Evolutionary conservation across 2,329 filamentous ascomycete species (phyloP), one percentile per base, ranked within the genome.

Genomic region (Fusarium vanettenii): DNA sequence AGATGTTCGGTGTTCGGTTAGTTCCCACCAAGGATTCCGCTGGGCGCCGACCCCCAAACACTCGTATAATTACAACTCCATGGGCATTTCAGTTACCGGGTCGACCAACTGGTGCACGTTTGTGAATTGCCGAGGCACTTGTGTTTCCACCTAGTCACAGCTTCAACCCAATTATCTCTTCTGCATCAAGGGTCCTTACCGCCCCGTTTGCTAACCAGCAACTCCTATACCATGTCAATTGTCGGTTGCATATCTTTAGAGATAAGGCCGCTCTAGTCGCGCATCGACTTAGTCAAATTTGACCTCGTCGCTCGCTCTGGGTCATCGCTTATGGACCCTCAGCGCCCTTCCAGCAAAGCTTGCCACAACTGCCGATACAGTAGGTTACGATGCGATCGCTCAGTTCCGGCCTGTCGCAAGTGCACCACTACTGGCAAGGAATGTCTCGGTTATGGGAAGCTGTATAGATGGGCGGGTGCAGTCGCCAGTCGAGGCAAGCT

Each of bases 341-440:
- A 13, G 6, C 63, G 66, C 27, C 59, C 35, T 3, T 39, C 43
- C 9, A 56, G 39, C 18, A 68, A 60, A 8, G 50, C 63, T 14
- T 68, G 66, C n/a, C 66, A 68, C 13, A 68, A 68, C 14, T 68
- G 66, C 20, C 52, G 66, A 2, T 52, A 50, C 14, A 48, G 27
- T 9, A 27, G 64, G 13, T n/a, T 68, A 6, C 52, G 63, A 2
- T 68, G 66, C 31, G 66, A 68, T 13, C 63, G 52, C 11, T 67
- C 66, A 3, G 2, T 52, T 2, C 66, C 66, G 5, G 43, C 43
- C 14, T 68, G 66, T 18, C 63, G 22, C 10, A 66, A 50, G 29
- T 68, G 66, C n/a, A 43, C 37, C 25, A 39, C 33, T 8, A 16
- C 35, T 0, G 63, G 52, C 2, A 55, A 35, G 4, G 25, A 55